A percentile compares a stretch with the other conserved stretches of the same genome.
Conservation (phyloP, 192 early-diverging fungal genomes). For the Anaeromyces robustus region DNA sequence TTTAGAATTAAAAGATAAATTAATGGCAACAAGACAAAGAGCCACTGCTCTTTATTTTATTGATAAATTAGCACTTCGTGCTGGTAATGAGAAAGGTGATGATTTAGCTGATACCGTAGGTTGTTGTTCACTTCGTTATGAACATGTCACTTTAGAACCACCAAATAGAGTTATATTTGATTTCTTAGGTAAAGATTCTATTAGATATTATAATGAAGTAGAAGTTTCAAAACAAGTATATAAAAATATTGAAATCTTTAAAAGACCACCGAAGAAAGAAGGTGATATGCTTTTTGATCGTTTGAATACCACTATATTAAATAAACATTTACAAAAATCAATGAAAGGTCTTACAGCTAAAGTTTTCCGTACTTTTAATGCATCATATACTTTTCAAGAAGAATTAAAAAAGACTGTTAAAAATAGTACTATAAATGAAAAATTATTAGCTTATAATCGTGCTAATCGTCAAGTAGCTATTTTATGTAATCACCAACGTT, state of each 20-base stretch:
- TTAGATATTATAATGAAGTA: conserved; percentile 76
- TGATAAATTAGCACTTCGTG: conserved; percentile 82
- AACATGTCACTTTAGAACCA: conserved; percentile 72
- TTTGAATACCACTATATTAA: conserved; percentile 53
- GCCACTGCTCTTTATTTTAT: conserved; percentile 93
- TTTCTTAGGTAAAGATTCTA: conserved; percentile 96
- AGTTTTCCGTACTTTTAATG: conserved; percentile 98
- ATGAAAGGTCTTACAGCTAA: conserved; percentile 92
- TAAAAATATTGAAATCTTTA: conserved; percentile 85
- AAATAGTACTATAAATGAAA: conserved; percentile 60
- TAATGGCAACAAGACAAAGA: conserved; percentile 69
- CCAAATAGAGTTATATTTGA: conserved; percentile 82
- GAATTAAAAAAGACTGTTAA: conserved; percentile 44
- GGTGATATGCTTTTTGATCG: conserved; percentile 85
- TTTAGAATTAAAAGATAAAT: conserved; percentile 58
- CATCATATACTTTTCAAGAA: conserved; percentile 81
- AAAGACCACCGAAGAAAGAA: conserved; percentile 53
- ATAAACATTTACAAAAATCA: conserved; percentile 71
- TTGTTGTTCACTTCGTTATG: conserved; percentile 88
- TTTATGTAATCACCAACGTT: conserved; percentile 93
- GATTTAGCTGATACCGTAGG: conserved; percentile 98
- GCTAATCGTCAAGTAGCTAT: conserved; percentile 93
- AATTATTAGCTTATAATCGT: conserved; percentile 80
- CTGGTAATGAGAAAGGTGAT: conserved; percentile 93
- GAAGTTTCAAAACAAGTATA: conserved; percentile 77